Percentiles rank a stretch among this genome's conserved stretches.
phyloP scores from a whole-genome alignment of 1,284 basidiomycete species.

The Anthracocystis panici-leucophaei region DNA sequence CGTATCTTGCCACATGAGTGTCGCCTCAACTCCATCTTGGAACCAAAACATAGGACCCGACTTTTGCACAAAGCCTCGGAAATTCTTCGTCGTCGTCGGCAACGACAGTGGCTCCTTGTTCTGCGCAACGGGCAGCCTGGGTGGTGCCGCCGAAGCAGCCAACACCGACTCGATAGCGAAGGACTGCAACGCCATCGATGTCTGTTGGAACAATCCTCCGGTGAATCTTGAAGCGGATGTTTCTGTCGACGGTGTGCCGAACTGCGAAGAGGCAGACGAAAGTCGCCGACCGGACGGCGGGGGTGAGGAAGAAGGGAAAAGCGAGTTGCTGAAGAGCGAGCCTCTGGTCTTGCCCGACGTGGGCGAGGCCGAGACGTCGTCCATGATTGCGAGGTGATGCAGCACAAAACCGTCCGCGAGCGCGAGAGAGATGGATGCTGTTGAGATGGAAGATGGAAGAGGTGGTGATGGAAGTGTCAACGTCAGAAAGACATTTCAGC shows the following conservation, averaged over 20 bases:
- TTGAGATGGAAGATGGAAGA: not conserved
- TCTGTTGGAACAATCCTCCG: slow-evolving; percentile 41
- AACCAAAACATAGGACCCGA: slow-evolving; percentile 67
- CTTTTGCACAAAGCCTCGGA: slow-evolving; percentile 68
- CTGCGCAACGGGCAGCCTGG: slow-evolving; percentile 61
- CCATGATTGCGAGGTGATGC: slow-evolving; percentile 21
- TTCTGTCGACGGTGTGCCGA: slow-evolving; percentile 20
- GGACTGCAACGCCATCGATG: slow-evolving; percentile 53
- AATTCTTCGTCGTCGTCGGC: slow-evolving; percentile 65
- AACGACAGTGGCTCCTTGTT: slow-evolving; percentile 66
- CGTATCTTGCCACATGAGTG: slow-evolving; percentile 67
- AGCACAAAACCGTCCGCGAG: too few species aligned
- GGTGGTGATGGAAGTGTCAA: not conserved
- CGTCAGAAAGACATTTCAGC: not conserved
- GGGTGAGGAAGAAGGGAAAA: slow-evolving; percentile 22
- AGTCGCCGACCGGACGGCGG: slow-evolving; percentile 15
- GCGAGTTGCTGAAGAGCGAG: slow-evolving; percentile 43
- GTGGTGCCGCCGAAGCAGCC: slow-evolving; percentile 56
- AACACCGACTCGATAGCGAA: slow-evolving; percentile 61
- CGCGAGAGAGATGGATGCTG: not conserved
- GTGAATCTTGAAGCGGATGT: slow-evolving; percentile 11
- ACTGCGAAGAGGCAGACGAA: slow-evolving; percentile 30
- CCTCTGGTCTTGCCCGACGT: slow-evolving; percentile 32
- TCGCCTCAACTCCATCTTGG: slow-evolving; percentile 67
- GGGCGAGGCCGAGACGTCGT: slow-evolving; percentile 34